Evolutionary conservation across 768 basidiomycete species (phyloP), one percentile per base, ranked within the genome.

Genomic region (Calocybe gangraenosa): DNA sequence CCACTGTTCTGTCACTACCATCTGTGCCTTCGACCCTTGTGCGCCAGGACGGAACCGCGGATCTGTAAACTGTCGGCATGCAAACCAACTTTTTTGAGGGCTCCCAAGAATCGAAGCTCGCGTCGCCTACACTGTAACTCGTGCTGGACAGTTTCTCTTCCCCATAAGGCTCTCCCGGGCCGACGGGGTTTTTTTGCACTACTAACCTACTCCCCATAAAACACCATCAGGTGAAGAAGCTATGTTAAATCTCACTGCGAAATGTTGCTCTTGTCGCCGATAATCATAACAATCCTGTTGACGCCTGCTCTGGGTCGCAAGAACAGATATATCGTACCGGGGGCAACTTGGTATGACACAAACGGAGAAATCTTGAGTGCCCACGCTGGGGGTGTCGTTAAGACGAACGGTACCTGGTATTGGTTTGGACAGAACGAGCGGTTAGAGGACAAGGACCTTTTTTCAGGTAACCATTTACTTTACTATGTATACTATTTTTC

Each of bases 401-500:
- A 59, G 30, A 48, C 47, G 25, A 56, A 57, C 19, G 58, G 51
- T 31, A 56, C 42, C 15, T 62, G 54, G 55, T 64, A 63, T 38
- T 62, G 60, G 61, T 63, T 63, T 36, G 61, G 58, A 9, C 53
- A 61, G 44, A 58, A 63, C 41, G 55, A 59, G 41, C 43, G 53
- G 28, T 33, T 43, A 13, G 58, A 59, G 36, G 53, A 57, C 30
- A 52, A 40, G 23, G 50, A 53, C 21, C 42, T 61, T 20, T 61
- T 61, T 40, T 57, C 58, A 19, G 57, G 57, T 49, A 28, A 28
- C 6, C 25, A 51, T 17, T 15, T 3, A 8, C 9, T 21, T 22
- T 17, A 11, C 15, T 21, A 3, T n/a, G 18, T 40, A 18, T 15
- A 19, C 7, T 14, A 36, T 25, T 42, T 15, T 22, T 15, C 1